A percentile compares a stretch with the other conserved stretches of the same genome.
These are phyloP conservation scores for Forsythia suspensa DNA, from an alignment of 257 asterid species.

Conservation along the genomic window DNA sequence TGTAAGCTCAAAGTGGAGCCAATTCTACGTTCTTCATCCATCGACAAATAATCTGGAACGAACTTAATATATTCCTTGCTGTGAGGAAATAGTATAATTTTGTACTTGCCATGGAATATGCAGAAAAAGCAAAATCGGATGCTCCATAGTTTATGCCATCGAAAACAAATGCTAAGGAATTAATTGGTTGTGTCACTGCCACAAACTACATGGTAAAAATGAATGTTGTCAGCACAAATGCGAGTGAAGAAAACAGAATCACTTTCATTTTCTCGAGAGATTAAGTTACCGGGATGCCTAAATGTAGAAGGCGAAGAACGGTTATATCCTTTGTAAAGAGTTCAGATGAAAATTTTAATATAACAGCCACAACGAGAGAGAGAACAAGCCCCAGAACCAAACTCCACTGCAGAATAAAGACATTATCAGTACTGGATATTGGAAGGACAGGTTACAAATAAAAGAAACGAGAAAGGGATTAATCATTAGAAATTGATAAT, in stretches of 20 bases:
- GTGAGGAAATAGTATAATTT: background rate
- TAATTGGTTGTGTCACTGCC: constrained; percentile 51
- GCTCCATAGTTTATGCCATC: constrained; percentile 62
- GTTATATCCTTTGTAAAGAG: constrained; percentile 35
- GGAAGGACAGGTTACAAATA: background rate
- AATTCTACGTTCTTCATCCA: background rate
- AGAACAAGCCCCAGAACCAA: constrained; percentile 42
- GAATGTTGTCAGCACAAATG: background rate
- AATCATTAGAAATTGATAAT: background rate
- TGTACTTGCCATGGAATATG: constrained; percentile 54
- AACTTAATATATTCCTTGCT: background rate
- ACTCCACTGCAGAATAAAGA: constrained; percentile 31
- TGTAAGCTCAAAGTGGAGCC: background rate
- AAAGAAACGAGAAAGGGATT: background rate
- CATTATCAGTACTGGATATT: constrained; percentile 1
- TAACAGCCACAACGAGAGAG: constrained; percentile 23
- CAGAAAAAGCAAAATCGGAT: constrained; percentile 52
- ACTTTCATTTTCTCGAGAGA: background rate
- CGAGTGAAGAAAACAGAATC: background rate
- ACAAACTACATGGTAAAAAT: constrained; percentile 36
- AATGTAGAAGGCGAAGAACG: constrained; percentile 33
- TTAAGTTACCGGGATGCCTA: constrained; percentile 47
- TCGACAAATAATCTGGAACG: too few relatives aligned
- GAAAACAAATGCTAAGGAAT: constrained; percentile 54
- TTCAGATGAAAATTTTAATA: constrained; percentile 28